Evolutionary conservation across 371 early-diverging fungal genomes (phyloP).

Genomic region (Mortierella sp.): DNA sequence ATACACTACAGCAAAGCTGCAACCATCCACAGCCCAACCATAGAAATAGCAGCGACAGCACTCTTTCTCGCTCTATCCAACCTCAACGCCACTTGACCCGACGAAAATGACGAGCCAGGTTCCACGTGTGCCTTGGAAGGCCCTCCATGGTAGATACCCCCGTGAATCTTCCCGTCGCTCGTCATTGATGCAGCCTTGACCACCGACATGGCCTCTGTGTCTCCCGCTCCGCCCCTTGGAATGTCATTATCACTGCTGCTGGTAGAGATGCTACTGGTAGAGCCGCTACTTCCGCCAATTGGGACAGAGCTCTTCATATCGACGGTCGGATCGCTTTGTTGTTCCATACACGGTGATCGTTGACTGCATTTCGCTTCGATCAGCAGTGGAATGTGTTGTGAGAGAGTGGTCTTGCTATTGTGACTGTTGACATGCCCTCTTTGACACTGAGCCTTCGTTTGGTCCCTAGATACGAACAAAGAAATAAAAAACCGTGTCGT

Average conservation of each 20-base stretch:
- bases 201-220: conserved; percentile 27
- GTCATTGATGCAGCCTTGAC: conserved; percentile 19
- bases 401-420: background rate
- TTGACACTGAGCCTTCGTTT: background rate
- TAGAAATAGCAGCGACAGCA: background rate
- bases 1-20: background rate
- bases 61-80: background rate
- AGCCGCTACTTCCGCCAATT: background rate
- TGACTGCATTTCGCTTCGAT: background rate
- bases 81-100: background rate
- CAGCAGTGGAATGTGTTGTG: background rate
- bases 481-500: too few species aligned
- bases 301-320: background rate
- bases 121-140: background rate
- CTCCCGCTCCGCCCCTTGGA: conserved; percentile 27
- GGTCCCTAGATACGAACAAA: background rate
- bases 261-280: too few species aligned
- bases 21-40: background rate
- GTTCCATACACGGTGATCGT: background rate
- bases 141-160: conserved; percentile 5
- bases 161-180: background rate
- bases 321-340: background rate
- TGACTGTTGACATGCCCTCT: background rate
- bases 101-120: background rate
- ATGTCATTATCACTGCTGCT: background rate